Evolutionary conservation across 2,329 filamentous ascomycete genomes (phyloP).

Genomic region (Pseudogymnoascus sp.): DNA sequence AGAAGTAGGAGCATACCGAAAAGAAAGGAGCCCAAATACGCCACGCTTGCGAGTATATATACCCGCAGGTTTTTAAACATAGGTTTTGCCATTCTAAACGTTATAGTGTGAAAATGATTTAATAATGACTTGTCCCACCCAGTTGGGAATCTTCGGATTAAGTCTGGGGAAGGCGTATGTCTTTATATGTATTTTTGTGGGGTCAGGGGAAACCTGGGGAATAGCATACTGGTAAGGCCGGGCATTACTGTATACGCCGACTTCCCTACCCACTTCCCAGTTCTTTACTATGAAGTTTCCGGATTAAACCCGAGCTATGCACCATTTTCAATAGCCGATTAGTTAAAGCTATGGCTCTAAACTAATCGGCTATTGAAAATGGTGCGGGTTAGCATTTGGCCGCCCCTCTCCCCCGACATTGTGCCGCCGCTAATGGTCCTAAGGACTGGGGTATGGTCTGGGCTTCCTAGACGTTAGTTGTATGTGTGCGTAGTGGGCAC

Average conservation of each 20-base stretch:
- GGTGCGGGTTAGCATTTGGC: too few relatives aligned
- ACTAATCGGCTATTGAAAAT: not conserved
- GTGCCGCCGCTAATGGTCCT: too few relatives aligned
- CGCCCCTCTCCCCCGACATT: too few relatives aligned
- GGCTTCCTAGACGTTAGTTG: too few relatives aligned
- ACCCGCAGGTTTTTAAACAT: not conserved
- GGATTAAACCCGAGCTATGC: not conserved
- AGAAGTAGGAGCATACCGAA: constrained; percentile 15
- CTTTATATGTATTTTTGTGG: not conserved
- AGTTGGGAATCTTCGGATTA: not conserved
- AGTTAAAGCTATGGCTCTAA: not conserved
- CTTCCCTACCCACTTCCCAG: not conserved
- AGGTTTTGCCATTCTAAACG: not conserved
- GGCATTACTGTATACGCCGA: not conserved
- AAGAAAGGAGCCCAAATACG: constrained; percentile 20
- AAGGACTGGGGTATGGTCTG: too few relatives aligned
- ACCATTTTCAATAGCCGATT: too few relatives aligned
- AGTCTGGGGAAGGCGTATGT: not conserved
- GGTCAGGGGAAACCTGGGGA: not conserved
- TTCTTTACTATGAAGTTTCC: not conserved
- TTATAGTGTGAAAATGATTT: not conserved
- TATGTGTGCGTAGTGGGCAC: too few relatives aligned
- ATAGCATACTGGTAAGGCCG: not conserved
- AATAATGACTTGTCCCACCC: not conserved
- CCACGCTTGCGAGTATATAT: constrained; percentile 15